These are phyloP conservation scores for Solanum acaule DNA, from an alignment of 257 asterid species.

Conservation along the genomic window DNA sequence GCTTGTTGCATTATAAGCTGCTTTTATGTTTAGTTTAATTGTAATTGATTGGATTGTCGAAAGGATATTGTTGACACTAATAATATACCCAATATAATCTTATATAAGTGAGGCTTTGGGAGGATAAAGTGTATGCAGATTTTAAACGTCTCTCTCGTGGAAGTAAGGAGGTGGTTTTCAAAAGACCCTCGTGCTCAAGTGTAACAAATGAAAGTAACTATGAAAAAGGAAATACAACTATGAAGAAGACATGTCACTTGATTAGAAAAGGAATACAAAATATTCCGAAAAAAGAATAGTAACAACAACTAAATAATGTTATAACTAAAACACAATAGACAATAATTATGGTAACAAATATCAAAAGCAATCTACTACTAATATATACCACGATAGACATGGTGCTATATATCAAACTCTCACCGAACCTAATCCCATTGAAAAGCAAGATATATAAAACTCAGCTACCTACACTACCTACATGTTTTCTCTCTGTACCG, in stretches of 20 bases:
- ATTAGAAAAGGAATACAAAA: too few relatives aligned
- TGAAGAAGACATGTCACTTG: neutral
- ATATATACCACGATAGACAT: neutral
- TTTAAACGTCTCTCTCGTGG: neutral
- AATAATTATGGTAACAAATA: neutral
- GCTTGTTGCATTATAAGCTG: neutral
- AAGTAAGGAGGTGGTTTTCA: too few relatives aligned
- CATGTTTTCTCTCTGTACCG: too few relatives aligned
- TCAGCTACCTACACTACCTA: neutral
- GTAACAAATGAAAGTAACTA: neutral
- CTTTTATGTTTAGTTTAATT: too few relatives aligned
- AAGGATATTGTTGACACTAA: neutral
- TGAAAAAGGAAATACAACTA: neutral
- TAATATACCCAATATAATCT: neutral
- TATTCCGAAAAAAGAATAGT: too few relatives aligned
- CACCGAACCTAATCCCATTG: neutral
- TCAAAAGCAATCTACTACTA: neutral
- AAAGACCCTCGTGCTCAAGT: too few relatives aligned
- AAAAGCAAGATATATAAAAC: too few relatives aligned
- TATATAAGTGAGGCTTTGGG: neutral
- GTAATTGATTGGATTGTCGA: too few relatives aligned
- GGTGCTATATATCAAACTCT: neutral
- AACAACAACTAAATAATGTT: too few relatives aligned
- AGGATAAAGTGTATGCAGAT: neutral
- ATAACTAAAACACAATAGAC: neutral